Conservation (phyloP, 1,284 basidiomycete species). For the Prillingera fragicola region DNA sequence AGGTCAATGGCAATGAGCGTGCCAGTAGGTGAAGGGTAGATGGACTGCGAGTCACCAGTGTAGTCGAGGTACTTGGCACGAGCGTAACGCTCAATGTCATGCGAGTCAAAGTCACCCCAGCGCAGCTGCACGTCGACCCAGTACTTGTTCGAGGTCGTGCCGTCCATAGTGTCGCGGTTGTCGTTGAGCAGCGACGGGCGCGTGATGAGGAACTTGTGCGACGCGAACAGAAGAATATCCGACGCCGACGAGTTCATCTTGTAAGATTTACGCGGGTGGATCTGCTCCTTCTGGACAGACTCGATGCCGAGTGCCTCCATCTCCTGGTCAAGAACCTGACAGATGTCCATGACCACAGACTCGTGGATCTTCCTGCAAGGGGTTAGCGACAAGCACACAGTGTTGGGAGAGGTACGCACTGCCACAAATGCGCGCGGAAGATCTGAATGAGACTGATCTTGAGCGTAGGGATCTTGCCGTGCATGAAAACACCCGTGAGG, state of each 20-base stretch:
- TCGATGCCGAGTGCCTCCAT: conserved; percentile 97
- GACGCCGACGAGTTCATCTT: conserved; percentile 97
- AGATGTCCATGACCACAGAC: conserved; percentile 95
- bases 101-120: conserved; percentile 99
- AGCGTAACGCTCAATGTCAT: conserved; percentile 95
- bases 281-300: conserved; percentile 79
- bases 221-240: conserved; percentile 94
- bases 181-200: conserved; percentile 94
- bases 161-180: conserved; percentile 92
- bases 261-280: conserved; percentile 91
- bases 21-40: conserved; percentile 97
- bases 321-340: conserved; percentile 99
- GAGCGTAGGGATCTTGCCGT: conserved; percentile 75
- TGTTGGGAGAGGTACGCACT: conserved; percentile 48
- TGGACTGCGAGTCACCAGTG: conserved; percentile 91
- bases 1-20: conserved; percentile 96
- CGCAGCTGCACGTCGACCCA: conserved; percentile 98
- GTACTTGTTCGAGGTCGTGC: conserved; percentile 96
- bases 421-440: conserved; percentile 99
- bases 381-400: not conserved
- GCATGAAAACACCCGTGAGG: conserved; percentile 75
- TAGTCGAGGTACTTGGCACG: conserved; percentile 85
- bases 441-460: conserved; percentile 68
- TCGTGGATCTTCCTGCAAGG: conserved; percentile 54
- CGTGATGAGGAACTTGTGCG: conserved; percentile 98